A percentile compares a stretch with the other conserved stretches of the same genome.
phyloP scores from a whole-genome alignment of 2,329 filamentous ascomycete species.

The Ciborinia camelliae region DNA sequence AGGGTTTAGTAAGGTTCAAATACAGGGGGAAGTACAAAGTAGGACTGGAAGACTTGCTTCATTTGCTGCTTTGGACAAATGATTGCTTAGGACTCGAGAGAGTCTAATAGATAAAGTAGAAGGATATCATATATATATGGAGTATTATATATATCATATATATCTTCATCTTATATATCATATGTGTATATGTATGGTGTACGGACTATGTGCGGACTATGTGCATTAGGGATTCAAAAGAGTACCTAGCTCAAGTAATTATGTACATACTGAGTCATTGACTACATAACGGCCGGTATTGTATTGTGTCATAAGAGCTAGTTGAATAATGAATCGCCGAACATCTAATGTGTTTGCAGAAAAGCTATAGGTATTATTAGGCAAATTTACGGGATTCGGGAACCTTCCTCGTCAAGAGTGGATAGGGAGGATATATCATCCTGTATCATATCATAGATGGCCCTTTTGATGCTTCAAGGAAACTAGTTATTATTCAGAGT shows the following conservation, averaged over 20 bases:
- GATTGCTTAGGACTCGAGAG: slow-evolving; percentile 6
- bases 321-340: slow-evolving; percentile 7
- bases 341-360: not conserved
- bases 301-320: not conserved
- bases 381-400: slow-evolving; percentile 1
- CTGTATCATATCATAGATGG: not conserved
- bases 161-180: not conserved
- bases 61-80: slow-evolving; percentile 9
- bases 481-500: not conserved
- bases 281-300: too few relatives aligned
- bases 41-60: slow-evolving; percentile 2
- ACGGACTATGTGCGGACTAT: too few relatives aligned
- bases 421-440: slow-evolving; percentile 1
- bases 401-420: not conserved
- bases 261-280: too few relatives aligned
- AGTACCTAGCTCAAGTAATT: slow-evolving; percentile 2
- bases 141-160: too few relatives aligned
- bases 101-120: not conserved
- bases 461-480: not conserved
- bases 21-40: slow-evolving; percentile 9
- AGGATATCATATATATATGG: not conserved
- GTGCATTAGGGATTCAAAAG: too few relatives aligned
- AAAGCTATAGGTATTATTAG: not conserved
- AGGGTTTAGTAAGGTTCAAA: slow-evolving; percentile 5
- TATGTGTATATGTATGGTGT: too few relatives aligned